Base-by-base conservation (phyloP, 2,329 filamentous ascomycete genomes). In the Aureobasidium sp. region DNA sequence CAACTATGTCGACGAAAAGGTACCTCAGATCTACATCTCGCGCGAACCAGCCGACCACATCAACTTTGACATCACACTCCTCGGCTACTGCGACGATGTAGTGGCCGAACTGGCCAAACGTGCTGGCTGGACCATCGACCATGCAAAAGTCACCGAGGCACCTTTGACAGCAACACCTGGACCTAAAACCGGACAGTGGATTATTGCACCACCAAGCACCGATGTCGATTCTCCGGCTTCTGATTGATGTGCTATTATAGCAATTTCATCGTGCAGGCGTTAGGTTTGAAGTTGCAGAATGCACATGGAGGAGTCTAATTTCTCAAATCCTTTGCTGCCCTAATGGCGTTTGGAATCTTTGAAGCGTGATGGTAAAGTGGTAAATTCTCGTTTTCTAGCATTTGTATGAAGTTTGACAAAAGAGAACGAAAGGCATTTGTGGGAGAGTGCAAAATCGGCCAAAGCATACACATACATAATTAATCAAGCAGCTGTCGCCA, bases 31-130 rank as follows among this genome's bases (percentile, higher is more conserved):
- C 41, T 74, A 71, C 65, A 70, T 74, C 34, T 72, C 70, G 2
- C 64, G 69, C 29, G 71, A 87, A 77, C 87, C 91, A 3, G 90
- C 96, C 61, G 82, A 81, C 39, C 93, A 97, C 74, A 89, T 96
- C 72, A 91, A 95, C 72, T 97, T 99, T 69, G 94, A 99, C 74
- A 91, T 99, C 67, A 92, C 97, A 72, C 82, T 99, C 61, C 81
- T 97, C n/a, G 94, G 94, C 39, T 91, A 97, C 72, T 97, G 93
- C 75, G 94, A 99, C 71, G 83, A 91, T 44, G 87, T 97, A 9
- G 89, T 97, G 15, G 83, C 88, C 0, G 93, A 97, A 77, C 82
- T 99, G 58, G 93, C 90, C 71, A 84, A 87, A 48, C 84, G 90
- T 13, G 86, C 90, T 1, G 88, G 87, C 3, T 97, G 94, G 94